Evolutionary conservation across 306 rosid genomes (phyloP).

Genomic region (Cucumis cinereus): DNA sequence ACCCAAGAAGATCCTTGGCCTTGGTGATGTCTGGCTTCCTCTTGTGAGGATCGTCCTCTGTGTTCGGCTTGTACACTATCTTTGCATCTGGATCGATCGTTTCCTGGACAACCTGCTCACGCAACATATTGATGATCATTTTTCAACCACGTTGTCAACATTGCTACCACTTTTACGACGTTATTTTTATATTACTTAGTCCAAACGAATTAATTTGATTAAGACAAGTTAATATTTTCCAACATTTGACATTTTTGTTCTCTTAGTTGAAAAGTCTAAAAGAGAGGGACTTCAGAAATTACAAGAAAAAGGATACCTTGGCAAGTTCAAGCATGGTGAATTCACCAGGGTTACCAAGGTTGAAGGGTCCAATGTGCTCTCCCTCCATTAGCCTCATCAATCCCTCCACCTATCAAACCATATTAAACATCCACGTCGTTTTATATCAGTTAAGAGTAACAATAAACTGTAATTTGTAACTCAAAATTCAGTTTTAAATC

Average conservation of each 20-base stretch:
- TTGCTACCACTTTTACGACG: not conserved
- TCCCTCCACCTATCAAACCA: slow-evolving; percentile 71
- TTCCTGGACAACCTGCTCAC: slow-evolving; percentile 82
- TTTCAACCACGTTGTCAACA: not conserved
- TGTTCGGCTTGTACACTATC: slow-evolving; percentile 81
- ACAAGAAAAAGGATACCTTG: slow-evolving; percentile 31
- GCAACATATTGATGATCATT: not conserved
- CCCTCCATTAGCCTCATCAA: slow-evolving; percentile 97
- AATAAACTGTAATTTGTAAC: not conserved
- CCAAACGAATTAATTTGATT: not conserved
- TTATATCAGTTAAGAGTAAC: not conserved
- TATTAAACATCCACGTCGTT: not conserved
- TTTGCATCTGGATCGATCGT: slow-evolving; percentile 88
- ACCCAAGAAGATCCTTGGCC: slow-evolving; percentile 79
- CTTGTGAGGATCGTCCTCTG: slow-evolving; percentile 96
- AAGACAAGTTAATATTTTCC: not conserved
- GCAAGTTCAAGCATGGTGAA: slow-evolving; percentile 99
- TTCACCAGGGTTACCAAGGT: slow-evolving; percentile 98
- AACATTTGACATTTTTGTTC: not conserved
- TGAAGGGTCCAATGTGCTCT: slow-evolving; percentile 96
- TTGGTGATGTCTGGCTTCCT: slow-evolving; percentile 81
- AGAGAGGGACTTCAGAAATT: not conserved
- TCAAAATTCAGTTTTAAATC: not conserved
- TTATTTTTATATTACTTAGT: not conserved
- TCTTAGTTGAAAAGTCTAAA: not conserved